Evolutionary conservation across 352 stramenopile species (phyloP).

Genomic region (Blastocystis sp.): DNA sequence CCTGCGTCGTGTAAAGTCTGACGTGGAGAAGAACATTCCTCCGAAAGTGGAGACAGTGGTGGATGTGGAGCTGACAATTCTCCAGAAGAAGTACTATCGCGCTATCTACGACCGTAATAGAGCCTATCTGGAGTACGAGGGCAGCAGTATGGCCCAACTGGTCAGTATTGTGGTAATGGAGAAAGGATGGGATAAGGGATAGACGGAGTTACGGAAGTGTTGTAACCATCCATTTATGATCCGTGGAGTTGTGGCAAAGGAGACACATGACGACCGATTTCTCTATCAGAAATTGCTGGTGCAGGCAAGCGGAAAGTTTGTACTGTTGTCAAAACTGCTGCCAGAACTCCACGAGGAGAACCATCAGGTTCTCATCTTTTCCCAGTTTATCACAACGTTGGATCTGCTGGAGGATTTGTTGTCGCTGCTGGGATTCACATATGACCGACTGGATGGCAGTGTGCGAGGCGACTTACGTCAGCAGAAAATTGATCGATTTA

Average conservation of each 20-base stretch:
- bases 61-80: conserved; percentile 98
- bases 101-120: conserved; percentile 98
- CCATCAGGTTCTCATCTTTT: conserved; percentile 98
- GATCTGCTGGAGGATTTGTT: conserved; percentile 82
- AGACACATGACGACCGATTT: conserved; percentile 72
- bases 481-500: conserved; percentile 95
- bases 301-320: conserved; percentile 78
- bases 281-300: conserved; percentile 70
- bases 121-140: conserved; percentile 74
- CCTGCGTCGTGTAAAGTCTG: conserved; percentile 96
- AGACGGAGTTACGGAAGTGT: conserved; percentile 99
- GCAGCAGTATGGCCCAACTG: conserved; percentile 45
- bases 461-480: conserved; percentile 91
- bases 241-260: conserved; percentile 90
- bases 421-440: conserved; percentile 74
- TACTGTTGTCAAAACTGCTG: conserved; percentile 96
- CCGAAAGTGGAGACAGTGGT: conserved; percentile 97
- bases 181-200: conserved; percentile 69
- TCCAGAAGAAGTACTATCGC: conserved; percentile 94
- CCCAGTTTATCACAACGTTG: conserved; percentile 97
- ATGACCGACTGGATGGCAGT: conserved; percentile 91
- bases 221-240: conserved; percentile 97
- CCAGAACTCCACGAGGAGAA: conserved; percentile 88
- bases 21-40: conserved; percentile 99
- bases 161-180: conserved; percentile 36